Percentiles rank a stretch among this genome's conserved stretches.
phyloP scores from a whole-genome alignment of 257 asterid species.

The Forsythia suspensa region DNA sequence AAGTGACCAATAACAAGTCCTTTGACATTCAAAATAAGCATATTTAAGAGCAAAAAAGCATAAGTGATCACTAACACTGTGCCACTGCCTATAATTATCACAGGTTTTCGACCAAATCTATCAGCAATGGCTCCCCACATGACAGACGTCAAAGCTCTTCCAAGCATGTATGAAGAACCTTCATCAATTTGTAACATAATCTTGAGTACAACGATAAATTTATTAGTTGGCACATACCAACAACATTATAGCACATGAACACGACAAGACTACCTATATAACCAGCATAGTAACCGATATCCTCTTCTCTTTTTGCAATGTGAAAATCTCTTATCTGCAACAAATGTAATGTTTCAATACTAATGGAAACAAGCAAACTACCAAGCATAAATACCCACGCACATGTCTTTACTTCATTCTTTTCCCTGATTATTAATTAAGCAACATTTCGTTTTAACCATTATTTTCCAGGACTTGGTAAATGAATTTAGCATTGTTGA shows the following conservation, averaged over 20 bases:
- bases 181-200: slow-evolving; percentile 13
- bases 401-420: not conserved
- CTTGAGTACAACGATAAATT: slow-evolving; percentile 3
- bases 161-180: slow-evolving; percentile 73
- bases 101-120: slow-evolving; percentile 76
- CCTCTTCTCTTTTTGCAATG: slow-evolving; percentile 72
- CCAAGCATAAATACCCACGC: not conserved
- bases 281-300: slow-evolving; percentile 77
- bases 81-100: slow-evolving; percentile 58
- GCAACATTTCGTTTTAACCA: not conserved
- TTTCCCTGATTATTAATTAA: not conserved
- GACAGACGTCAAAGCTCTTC: slow-evolving; percentile 71
- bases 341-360: slow-evolving; percentile 6
- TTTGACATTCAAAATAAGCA: not conserved
- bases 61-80: slow-evolving; percentile 45
- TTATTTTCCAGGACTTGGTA: no score
- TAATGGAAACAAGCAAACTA: not conserved
- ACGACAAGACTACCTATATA: slow-evolving; percentile 48
- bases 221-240: not conserved
- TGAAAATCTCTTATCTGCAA: slow-evolving; percentile 67
- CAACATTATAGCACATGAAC: not conserved
- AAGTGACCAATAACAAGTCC: not conserved
- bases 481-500: no score
- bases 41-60: slow-evolving; percentile 1
- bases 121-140: slow-evolving; percentile 72